Conservation (phyloP, 2,329 filamentous ascomycete species). For the Alternaria brassicae region DNA sequence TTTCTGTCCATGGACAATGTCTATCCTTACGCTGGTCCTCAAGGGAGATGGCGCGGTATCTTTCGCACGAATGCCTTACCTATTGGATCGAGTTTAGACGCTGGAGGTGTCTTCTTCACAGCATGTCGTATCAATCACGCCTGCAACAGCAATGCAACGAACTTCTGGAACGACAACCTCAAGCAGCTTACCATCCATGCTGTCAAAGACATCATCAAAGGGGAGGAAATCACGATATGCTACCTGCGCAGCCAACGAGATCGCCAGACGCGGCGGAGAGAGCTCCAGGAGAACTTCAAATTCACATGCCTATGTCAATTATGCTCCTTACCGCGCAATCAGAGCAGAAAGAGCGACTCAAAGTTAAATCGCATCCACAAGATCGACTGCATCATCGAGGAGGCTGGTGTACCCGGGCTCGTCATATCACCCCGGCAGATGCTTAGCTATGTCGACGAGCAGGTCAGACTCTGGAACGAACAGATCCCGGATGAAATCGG, state of each 20-base stretch:
- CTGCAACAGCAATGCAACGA: slow-evolving; percentile 48
- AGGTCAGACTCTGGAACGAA: neutral
- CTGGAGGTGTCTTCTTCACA: slow-evolving; percentile 45
- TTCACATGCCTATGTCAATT: neutral
- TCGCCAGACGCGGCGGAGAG: slow-evolving; percentile 39
- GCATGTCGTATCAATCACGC: slow-evolving; percentile 51
- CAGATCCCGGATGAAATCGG: neutral
- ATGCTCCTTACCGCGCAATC: neutral
- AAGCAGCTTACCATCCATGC: slow-evolving; percentile 12
- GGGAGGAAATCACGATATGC: slow-evolving; percentile 29
- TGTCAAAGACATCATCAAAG: neutral
- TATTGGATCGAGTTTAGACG: slow-evolving; percentile 28
- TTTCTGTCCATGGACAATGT: neutral
- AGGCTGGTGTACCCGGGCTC: neutral
- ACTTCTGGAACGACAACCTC: slow-evolving; percentile 46
- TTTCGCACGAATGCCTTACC: slow-evolving; percentile 45
- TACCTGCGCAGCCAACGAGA: slow-evolving; percentile 42
- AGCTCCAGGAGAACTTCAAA: slow-evolving; percentile 37
- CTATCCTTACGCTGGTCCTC: neutral
- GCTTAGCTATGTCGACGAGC: neutral
- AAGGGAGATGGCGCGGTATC: neutral
- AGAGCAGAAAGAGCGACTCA: neutral
- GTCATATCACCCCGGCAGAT: neutral
- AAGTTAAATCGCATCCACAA: neutral
- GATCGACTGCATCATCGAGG: neutral